Conservation (phyloP, 2,329 filamentous ascomycete genomes). For the Scedosporium aurantiacum region DNA sequence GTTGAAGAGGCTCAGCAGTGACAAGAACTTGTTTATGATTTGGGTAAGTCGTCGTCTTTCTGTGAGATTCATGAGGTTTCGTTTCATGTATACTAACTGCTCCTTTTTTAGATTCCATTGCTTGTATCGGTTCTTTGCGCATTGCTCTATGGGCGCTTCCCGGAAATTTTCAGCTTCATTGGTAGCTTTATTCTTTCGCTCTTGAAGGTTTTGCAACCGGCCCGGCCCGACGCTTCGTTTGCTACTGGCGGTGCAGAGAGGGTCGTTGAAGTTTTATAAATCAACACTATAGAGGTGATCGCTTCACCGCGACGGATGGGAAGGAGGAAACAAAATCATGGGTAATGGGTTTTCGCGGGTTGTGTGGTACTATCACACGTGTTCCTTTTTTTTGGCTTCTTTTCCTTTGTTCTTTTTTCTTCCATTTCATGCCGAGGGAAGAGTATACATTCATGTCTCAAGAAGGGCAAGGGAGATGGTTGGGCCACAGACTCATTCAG, state of each 20-base stretch:
- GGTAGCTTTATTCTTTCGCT: not conserved
- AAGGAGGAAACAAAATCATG: not conserved
- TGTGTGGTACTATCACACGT: too few species aligned
- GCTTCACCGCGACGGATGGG: not conserved
- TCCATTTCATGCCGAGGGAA: too few species aligned
- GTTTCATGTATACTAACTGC: not conserved
- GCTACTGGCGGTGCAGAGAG: not conserved
- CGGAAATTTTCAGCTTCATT: not conserved
- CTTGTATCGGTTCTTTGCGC: slow-evolving; percentile 27
- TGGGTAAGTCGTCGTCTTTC: slow-evolving; percentile 39
- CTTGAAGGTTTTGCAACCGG: not conserved
- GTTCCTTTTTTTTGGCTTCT: too few species aligned
- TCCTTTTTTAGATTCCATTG: slow-evolving; percentile 24
- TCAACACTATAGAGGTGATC: not conserved
- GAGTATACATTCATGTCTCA: too few species aligned
- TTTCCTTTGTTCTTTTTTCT: too few species aligned
- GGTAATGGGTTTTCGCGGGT: not conserved
- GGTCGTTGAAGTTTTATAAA: slow-evolving; percentile 4
- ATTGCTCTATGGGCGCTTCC: slow-evolving; percentile 20
- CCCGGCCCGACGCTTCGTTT: not conserved
- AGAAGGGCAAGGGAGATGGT: too few species aligned
- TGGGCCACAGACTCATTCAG: too few species aligned
- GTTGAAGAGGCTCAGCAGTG: slow-evolving; percentile 51
- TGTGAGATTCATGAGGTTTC: not conserved
- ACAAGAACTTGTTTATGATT: slow-evolving; percentile 57